phyloP scores from a whole-genome alignment of 192 early-diverging fungal genomes.

The Backusella luteola region DNA sequence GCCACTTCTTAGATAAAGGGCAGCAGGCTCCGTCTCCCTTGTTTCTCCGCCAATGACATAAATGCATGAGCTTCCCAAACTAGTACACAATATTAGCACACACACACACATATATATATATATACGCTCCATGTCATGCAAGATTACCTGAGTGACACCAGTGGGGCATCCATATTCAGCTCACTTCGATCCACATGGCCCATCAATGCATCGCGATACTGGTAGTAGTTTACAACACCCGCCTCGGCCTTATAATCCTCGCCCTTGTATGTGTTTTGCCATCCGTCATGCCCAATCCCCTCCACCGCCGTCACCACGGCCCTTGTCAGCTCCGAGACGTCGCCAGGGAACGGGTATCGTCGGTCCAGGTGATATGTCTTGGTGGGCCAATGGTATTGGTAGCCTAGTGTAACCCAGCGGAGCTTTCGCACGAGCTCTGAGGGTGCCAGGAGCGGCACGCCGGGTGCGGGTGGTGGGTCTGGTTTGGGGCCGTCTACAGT shows the following conservation, averaged over 20 bases:
- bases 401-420: slow-evolving; percentile 77
- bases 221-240: slow-evolving; percentile 94
- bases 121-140: too few species aligned
- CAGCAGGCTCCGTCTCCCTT: slow-evolving; percentile 64
- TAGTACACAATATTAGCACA: slow-evolving; percentile 6
- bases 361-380: slow-evolving; percentile 76
- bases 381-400: slow-evolving; percentile 80
- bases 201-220: slow-evolving; percentile 76
- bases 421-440: slow-evolving; percentile 49
- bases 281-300: slow-evolving; percentile 34
- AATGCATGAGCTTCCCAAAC: slow-evolving; percentile 77
- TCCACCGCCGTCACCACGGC: slow-evolving; percentile 68
- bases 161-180: slow-evolving; percentile 77
- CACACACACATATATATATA: too few species aligned
- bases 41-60: slow-evolving; percentile 79
- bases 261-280: slow-evolving; percentile 56
- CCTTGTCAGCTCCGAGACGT: slow-evolving; percentile 58
- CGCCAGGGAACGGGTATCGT: slow-evolving; percentile 63
- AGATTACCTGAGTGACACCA: slow-evolving; percentile 67
- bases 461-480: neutral
- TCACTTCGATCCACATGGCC: slow-evolving; percentile 95
- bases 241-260: slow-evolving; percentile 74
- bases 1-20: slow-evolving; percentile 76
- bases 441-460: slow-evolving; percentile 29
- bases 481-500: neutral